Evolutionary conservation across 78 protist genomes (phyloP).

Genomic region (Tieghemostelium lacteum): DNA sequence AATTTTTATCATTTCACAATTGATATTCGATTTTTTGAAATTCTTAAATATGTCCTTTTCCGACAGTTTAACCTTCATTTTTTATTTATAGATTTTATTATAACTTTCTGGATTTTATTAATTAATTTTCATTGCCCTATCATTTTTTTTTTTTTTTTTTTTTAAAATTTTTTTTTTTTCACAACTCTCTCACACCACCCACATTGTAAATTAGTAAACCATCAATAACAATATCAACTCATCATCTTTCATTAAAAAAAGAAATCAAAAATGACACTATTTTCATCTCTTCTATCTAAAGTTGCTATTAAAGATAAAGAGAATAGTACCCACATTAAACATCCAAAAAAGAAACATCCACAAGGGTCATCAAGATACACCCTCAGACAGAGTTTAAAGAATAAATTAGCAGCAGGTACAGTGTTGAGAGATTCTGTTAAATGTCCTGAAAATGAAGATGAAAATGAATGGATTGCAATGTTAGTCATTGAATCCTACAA

Average conservation of each 20-base stretch:
- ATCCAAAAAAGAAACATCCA: conserved; percentile 63
- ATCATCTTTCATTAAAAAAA: background rate
- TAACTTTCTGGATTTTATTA: too few relatives aligned
- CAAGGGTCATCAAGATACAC: conserved; percentile 52
- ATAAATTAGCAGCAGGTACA: conserved; percentile 32
- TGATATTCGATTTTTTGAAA: too few relatives aligned
- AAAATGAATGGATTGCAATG: conserved; percentile 75
- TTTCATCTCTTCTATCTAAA: conserved; percentile 6
- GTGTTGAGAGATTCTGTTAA: conserved; percentile 33
- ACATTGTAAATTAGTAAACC: too few relatives aligned
- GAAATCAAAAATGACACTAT: conserved; percentile 7
- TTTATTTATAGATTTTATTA: too few relatives aligned
- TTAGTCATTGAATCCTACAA: conserved; percentile 46
- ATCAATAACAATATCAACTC: too few relatives aligned
- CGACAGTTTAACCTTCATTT: too few relatives aligned
- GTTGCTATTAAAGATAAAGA: conserved; percentile 25
- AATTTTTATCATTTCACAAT: too few relatives aligned
- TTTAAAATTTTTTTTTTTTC: too few relatives aligned
- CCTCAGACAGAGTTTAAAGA: conserved; percentile 34
- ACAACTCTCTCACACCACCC: too few relatives aligned
- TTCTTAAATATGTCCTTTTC: too few relatives aligned
- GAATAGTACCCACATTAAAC: background rate
- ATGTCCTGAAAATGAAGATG: conserved; percentile 71
- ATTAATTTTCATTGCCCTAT: too few relatives aligned
- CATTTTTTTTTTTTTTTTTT: too few relatives aligned